Conservation (phyloP, 106 monocot genomes). For the Dioscorea dumetorum region DNA sequence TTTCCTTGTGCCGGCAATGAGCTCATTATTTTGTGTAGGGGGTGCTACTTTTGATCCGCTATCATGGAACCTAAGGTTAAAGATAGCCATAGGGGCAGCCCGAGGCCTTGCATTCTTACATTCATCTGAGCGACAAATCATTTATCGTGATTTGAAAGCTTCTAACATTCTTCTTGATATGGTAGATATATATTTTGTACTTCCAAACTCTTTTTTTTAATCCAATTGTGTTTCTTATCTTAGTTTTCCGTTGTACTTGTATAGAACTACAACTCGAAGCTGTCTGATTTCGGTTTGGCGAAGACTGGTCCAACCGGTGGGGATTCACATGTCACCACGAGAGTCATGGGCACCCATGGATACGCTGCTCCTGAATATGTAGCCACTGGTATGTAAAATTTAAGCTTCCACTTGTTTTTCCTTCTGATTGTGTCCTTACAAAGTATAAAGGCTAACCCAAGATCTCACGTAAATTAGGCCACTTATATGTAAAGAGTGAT, state of each 20-base stretch:
- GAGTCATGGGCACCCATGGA: too few relatives aligned
- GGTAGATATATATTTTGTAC: conserved; percentile 6
- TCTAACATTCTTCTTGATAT: conserved; percentile 39
- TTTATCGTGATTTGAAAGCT: conserved; percentile 42
- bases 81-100: conserved; percentile 40
- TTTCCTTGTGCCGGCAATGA: too few relatives aligned
- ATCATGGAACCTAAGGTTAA: conserved; percentile 29
- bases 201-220: not conserved
- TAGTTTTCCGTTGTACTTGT: too few relatives aligned
- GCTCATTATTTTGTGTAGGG: conserved; percentile 7
- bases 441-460: not conserved
- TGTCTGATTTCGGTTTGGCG: too few relatives aligned
- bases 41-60: conserved; percentile 23
- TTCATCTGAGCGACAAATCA: conserved; percentile 28
- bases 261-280: too few relatives aligned
- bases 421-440: not conserved
- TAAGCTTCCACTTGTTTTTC: too few relatives aligned
- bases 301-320: too few relatives aligned
- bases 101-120: conserved; percentile 39
- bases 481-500: conserved; percentile 55
- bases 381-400: too few relatives aligned
- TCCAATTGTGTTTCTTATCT: too few relatives aligned
- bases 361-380: too few relatives aligned
- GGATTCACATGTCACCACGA: too few relatives aligned
- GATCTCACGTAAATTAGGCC: conserved; percentile 20